A percentile compares a stretch with the other conserved stretches of the same genome.
phyloP scores from a whole-genome alignment of 805 yeast genomes.

The Wickerhamomyces bisporus region DNA sequence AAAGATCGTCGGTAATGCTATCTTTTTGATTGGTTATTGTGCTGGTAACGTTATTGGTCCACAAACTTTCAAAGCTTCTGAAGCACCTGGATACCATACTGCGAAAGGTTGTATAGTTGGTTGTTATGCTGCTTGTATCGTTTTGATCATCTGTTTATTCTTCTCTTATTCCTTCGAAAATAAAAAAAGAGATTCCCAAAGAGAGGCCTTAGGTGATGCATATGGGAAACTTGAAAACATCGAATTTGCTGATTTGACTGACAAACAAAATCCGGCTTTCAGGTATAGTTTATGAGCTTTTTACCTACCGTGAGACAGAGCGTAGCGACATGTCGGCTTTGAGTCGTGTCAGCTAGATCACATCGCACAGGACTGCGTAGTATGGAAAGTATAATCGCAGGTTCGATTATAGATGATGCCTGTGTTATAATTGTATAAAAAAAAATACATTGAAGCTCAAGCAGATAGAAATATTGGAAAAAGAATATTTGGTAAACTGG shows the following conservation, averaged over 20 bases:
- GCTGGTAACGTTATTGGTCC: slow-evolving; percentile 72
- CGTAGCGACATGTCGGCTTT: too few relatives aligned
- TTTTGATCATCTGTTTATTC: slow-evolving; percentile 28
- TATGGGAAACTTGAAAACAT: slow-evolving; percentile 23
- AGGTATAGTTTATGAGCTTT: background rate
- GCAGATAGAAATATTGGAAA: too few relatives aligned
- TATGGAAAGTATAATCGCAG: too few relatives aligned
- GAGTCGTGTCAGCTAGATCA: too few relatives aligned
- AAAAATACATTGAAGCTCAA: too few relatives aligned
- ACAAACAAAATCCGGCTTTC: slow-evolving; percentile 30
- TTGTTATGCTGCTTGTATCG: slow-evolving; percentile 38
- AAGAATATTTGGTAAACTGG: too few relatives aligned
- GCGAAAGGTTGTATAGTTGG: slow-evolving; percentile 46
- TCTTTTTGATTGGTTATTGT: slow-evolving; percentile 59
- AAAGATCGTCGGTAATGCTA: slow-evolving; percentile 53
- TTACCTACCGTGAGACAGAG: too few relatives aligned
- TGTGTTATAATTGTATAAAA: too few relatives aligned
- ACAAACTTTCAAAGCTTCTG: slow-evolving; percentile 52
- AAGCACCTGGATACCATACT: slow-evolving; percentile 56
- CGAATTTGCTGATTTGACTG: slow-evolving; percentile 44
- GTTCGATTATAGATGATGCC: too few relatives aligned
- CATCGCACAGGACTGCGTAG: too few relatives aligned
- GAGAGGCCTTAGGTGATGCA: slow-evolving; percentile 14
- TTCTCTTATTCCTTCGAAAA: slow-evolving; percentile 32
- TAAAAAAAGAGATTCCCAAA: slow-evolving; percentile 31